Conservation (phyloP, 495 filamentous ascomycete species). For the Terfezia boudieri region DNA sequence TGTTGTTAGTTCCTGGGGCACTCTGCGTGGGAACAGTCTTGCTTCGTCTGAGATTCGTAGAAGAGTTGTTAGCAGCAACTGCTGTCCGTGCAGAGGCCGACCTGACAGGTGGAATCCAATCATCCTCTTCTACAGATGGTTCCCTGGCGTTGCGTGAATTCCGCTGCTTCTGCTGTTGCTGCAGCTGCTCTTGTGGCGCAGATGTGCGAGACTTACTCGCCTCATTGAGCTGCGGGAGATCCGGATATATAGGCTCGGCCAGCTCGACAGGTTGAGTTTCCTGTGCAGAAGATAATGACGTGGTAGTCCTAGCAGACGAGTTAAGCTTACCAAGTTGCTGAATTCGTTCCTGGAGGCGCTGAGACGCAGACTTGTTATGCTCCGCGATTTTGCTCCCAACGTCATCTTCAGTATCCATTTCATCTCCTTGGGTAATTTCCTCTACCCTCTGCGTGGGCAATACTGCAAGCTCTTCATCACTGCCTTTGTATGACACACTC, state of each 20-base stretch:
- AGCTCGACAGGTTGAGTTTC: too few relatives aligned
- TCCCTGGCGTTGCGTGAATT: neutral
- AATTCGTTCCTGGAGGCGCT: slow-evolving; percentile 77
- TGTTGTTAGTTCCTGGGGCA: neutral
- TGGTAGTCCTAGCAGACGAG: neutral
- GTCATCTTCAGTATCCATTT: slow-evolving; percentile 8
- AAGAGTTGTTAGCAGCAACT: neutral
- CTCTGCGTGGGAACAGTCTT: neutral
- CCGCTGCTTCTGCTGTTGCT: neutral
- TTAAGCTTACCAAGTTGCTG: slow-evolving; percentile 59
- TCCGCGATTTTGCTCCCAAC: slow-evolving; percentile 17
- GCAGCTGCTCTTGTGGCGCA: neutral
- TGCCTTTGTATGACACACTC: neutral
- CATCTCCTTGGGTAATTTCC: neutral
- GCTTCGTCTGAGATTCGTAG: neutral
- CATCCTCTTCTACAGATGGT: neutral
- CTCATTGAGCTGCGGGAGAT: slow-evolving; percentile 17
- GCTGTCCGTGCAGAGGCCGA: neutral
- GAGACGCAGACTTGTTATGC: slow-evolving; percentile 78
- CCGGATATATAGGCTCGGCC: slow-evolving; percentile 28
- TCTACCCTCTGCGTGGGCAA: neutral
- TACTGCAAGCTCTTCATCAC: neutral
- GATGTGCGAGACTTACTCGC: too few relatives aligned
- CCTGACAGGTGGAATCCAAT: neutral
- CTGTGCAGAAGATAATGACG: too few relatives aligned